Evolutionary conservation across 768 basidiomycete species (phyloP).

Genomic region (Lactarius akahatsu): DNA sequence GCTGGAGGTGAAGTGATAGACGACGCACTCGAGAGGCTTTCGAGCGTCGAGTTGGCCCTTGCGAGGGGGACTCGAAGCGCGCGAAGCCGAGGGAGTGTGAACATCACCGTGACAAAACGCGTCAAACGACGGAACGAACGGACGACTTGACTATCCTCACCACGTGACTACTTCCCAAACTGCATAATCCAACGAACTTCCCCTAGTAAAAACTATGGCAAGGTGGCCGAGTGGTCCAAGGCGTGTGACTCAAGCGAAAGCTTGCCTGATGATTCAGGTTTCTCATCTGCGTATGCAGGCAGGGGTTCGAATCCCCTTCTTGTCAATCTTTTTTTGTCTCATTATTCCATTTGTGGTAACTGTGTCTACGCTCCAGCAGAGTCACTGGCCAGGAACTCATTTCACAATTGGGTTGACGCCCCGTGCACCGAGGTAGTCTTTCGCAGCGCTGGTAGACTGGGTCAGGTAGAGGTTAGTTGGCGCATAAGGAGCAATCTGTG

Average conservation of each 20-base stretch:
- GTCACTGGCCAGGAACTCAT: constrained; percentile 18
- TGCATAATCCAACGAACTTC: background rate
- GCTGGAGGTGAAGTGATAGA: background rate
- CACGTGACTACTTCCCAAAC: background rate
- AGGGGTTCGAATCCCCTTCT: constrained; percentile 36
- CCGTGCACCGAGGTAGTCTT: constrained; percentile 69
- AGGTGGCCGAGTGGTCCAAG: constrained; percentile 36
- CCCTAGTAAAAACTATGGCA: constrained; percentile 15
- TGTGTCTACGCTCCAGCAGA: background rate
- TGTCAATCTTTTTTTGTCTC: constrained; percentile 26
- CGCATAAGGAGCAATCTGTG: background rate
- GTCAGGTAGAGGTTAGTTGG: background rate
- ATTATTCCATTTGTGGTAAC: background rate
- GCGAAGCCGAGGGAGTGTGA: constrained; percentile 24
- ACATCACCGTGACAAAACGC: constrained; percentile 16
- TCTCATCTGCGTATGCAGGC: constrained; percentile 34
- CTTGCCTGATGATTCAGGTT: constrained; percentile 32
- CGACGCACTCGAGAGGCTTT: constrained; percentile 4
- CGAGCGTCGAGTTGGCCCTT: constrained; percentile 26
- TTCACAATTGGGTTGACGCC: constrained; percentile 41
- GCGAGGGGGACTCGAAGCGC: constrained; percentile 12
- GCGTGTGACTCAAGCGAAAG: constrained; percentile 36
- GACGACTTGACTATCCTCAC: background rate
- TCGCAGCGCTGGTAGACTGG: constrained; percentile 67
- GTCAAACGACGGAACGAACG: background rate